These are phyloP conservation scores for Sordariomycetes sp. DNA, from an alignment of 2,329 filamentous ascomycete species.

Conservation along the genomic window DNA sequence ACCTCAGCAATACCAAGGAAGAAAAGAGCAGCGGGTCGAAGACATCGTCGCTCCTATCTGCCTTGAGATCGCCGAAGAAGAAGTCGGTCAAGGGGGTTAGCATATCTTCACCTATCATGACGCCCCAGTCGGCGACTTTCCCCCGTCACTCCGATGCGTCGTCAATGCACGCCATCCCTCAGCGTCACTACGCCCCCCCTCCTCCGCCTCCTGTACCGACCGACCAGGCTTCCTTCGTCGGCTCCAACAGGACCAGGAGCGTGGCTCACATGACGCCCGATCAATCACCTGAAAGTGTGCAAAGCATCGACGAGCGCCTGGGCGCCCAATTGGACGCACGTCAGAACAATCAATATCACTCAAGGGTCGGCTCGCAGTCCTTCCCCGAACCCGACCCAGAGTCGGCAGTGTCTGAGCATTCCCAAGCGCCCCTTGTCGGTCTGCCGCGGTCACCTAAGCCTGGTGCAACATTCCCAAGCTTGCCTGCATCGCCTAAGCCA, in stretches of 20 bases:
- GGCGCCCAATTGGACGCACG: slow-evolving; percentile 23
- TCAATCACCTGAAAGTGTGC: slow-evolving; percentile 28
- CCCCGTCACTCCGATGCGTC: slow-evolving; percentile 41
- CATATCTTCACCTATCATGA: slow-evolving; percentile 59
- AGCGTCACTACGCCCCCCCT: slow-evolving; percentile 49
- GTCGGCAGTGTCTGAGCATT: slow-evolving; percentile 43
- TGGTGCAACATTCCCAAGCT: slow-evolving; percentile 22
- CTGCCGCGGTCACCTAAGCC: slow-evolving; percentile 34
- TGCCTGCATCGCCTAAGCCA: slow-evolving; percentile 41
- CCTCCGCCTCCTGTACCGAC: slow-evolving; percentile 48
- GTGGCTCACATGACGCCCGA: slow-evolving; percentile 18
- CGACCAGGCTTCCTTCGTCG: slow-evolving; percentile 33
- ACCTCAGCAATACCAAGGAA: slow-evolving; percentile 30
- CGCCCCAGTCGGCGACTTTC: slow-evolving; percentile 51
- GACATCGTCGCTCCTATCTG: slow-evolving; percentile 49
- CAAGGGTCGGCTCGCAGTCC: slow-evolving; percentile 26
- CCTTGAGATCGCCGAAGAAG: slow-evolving; percentile 51
- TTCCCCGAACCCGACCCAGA: slow-evolving; percentile 35
- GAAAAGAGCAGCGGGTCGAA: slow-evolving; percentile 45
- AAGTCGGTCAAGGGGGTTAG: slow-evolving; percentile 41
- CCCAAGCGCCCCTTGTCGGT: slow-evolving; percentile 40
- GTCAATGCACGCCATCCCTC: slow-evolving; percentile 49
- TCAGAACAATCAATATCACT: slow-evolving; percentile 14
- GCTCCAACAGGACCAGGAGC: slow-evolving; percentile 12
- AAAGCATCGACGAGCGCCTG: slow-evolving; percentile 49